A percentile compares a stretch with the other conserved stretches of the same genome.
phyloP scores from a whole-genome alignment of 345 rosid species.

The Corchorus olitorius region DNA sequence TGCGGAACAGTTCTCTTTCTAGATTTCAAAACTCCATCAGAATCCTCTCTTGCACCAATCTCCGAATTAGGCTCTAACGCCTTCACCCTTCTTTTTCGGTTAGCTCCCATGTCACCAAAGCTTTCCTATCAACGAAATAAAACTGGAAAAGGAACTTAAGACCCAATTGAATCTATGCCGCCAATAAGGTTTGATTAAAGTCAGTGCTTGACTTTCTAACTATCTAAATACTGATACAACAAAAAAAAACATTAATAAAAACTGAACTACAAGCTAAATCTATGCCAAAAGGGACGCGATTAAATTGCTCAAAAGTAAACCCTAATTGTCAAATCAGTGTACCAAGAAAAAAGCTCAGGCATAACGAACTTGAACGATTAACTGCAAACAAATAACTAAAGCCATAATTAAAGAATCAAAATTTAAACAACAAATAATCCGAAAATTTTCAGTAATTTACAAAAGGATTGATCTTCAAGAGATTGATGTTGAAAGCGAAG shows the following conservation, averaged over 20 bases:
- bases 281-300: not conserved
- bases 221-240: not conserved
- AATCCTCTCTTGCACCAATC: slow-evolving; percentile 10
- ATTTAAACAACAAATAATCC: not conserved
- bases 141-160: not conserved
- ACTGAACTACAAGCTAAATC: not conserved
- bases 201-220: no score
- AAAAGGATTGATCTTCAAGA: not conserved
- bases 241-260: not conserved
- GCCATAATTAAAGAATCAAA: not conserved
- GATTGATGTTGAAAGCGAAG: not conserved
- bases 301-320: not conserved
- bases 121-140: not conserved
- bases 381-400: not conserved
- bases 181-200: not conserved
- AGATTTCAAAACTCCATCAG: slow-evolving; percentile 27
- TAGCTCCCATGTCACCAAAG: slow-evolving; percentile 30
- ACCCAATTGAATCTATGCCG: not conserved
- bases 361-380: not conserved
- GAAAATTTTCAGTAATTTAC: not conserved
- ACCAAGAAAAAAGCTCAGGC: not conserved
- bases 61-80: slow-evolving; percentile 20
- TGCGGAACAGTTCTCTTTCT: slow-evolving; percentile 21
- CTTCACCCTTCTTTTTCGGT: slow-evolving; percentile 27
- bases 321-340: slow-evolving; percentile 6